These are phyloP conservation scores for Trichophyton benhamiae DNA, from an alignment of 2,329 filamentous ascomycete species.

Conservation along the genomic window DNA sequence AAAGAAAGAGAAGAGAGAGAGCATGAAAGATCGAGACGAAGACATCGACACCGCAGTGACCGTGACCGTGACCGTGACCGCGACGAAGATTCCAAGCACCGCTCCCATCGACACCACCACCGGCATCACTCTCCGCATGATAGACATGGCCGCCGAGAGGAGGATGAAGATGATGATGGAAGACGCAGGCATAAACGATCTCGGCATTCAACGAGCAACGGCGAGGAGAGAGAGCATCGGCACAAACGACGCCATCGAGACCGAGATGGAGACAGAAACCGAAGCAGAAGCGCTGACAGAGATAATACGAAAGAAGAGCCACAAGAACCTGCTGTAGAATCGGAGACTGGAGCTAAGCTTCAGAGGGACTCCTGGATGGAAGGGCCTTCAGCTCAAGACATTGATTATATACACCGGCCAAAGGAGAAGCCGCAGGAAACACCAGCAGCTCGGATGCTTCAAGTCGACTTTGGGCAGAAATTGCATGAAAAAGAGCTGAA, in stretches of 20 bases:
- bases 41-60: conserved; percentile 19
- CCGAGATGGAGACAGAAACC: no score
- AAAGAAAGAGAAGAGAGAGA: conserved; percentile 22
- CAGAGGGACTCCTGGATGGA: conserved; percentile 92
- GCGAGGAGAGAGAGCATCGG: conserved; percentile 34
- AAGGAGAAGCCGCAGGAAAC: conserved; percentile 43
- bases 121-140: conserved; percentile 25
- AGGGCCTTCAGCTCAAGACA: conserved; percentile 63
- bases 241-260: conserved; percentile 37
- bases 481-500: conserved; percentile 77
- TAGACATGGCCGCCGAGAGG: conserved; percentile 22
- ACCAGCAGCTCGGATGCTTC: conserved; percentile 29
- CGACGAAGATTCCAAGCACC: conserved; percentile 19
- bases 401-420: conserved; percentile 61
- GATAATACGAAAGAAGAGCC: neutral
- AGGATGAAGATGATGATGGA: conserved; percentile 33
- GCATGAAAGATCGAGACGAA: conserved; percentile 24
- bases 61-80: conserved; percentile 26
- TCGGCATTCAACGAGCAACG: conserved; percentile 40
- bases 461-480: conserved; percentile 53
- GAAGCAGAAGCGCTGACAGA: conserved; percentile 32
- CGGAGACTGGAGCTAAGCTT: conserved; percentile 37
- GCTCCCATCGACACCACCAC: conserved; percentile 38
- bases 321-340: conserved; percentile 14
- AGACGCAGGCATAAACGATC: conserved; percentile 54